Evolutionary conservation across 2,329 filamentous ascomycete species (phyloP).

Genomic region (Epichloe sylvatica): DNA sequence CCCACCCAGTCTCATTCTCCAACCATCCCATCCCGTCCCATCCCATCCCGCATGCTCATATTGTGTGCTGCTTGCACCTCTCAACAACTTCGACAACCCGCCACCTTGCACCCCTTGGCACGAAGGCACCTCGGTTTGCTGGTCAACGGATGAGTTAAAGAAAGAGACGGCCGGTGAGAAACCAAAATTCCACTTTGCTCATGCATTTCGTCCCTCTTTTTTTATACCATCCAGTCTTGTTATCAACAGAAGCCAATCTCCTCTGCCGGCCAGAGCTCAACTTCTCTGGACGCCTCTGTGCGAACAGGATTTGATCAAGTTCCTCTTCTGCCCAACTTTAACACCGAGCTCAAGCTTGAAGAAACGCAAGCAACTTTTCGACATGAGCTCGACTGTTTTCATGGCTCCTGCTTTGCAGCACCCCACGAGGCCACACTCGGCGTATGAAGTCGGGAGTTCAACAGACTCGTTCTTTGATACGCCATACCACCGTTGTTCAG

Average conservation of each 20-base stretch:
- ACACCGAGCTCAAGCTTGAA: too few species aligned
- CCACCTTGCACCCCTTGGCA: neutral
- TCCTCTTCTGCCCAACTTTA: neutral
- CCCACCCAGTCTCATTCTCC: neutral
- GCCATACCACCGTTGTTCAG: neutral
- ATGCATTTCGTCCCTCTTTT: neutral
- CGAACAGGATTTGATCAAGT: neutral
- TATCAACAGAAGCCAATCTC: neutral
- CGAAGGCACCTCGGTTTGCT: neutral
- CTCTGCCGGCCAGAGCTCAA: slow-evolving; percentile 7
- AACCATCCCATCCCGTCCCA: neutral
- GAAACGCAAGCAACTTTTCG: neutral
- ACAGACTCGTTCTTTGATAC: neutral
- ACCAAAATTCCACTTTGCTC: too few species aligned
- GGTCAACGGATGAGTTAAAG: neutral
- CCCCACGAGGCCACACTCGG: slow-evolving; percentile 3
- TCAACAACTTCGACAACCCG: neutral
- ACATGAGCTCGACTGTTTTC: slow-evolving; percentile 5
- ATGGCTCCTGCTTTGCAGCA: slow-evolving; percentile 3
- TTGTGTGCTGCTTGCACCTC: neutral
- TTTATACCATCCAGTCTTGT: neutral
- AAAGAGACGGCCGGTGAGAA: too few species aligned
- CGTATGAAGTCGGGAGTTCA: slow-evolving; percentile 2
- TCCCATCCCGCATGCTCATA: neutral
- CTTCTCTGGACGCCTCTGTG: neutral